Conservation (phyloP, 2,329 filamentous ascomycete genomes). For the Plectosphaerella sp. region DNA sequence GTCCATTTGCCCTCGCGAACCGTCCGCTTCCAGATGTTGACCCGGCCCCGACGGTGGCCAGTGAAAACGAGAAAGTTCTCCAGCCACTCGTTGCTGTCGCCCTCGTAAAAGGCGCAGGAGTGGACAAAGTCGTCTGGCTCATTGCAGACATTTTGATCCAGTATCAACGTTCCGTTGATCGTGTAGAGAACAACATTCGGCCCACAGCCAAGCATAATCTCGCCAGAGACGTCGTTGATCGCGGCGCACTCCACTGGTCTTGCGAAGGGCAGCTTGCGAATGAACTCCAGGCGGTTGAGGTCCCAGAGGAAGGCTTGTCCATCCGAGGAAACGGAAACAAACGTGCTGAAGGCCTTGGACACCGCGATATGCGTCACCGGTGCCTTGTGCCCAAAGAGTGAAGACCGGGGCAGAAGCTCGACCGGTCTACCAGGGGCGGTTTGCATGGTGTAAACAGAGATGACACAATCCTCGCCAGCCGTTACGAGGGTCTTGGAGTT, state of each 20-base stretch:
- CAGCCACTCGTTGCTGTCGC: slow-evolving; percentile 84
- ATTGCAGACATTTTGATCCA: slow-evolving; percentile 76
- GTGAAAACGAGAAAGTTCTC: slow-evolving; percentile 85
- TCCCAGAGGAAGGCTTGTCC: slow-evolving; percentile 91
- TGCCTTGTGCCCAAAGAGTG: slow-evolving; percentile 85
- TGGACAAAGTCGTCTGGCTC: slow-evolving; percentile 70
- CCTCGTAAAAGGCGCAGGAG: slow-evolving; percentile 89
- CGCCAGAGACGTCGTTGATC: slow-evolving; percentile 87
- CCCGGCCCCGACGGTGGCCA: slow-evolving; percentile 76
- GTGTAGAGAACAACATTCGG: slow-evolving; percentile 74
- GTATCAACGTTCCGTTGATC: slow-evolving; percentile 77
- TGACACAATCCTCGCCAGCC: slow-evolving; percentile 85
- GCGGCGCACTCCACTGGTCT: slow-evolving; percentile 66
- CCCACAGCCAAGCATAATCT: slow-evolving; percentile 80
- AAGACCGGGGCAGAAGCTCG: slow-evolving; percentile 73
- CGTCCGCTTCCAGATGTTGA: slow-evolving; percentile 69
- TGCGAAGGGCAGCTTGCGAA: slow-evolving; percentile 64
- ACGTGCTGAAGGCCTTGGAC: slow-evolving; percentile 81
- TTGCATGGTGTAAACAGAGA: slow-evolving; percentile 75
- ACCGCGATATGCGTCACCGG: slow-evolving; percentile 79
- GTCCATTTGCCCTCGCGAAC: slow-evolving; percentile 62
- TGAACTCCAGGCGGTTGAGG: slow-evolving; percentile 82
- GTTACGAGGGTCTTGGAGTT: slow-evolving; percentile 90
- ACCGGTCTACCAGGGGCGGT: slow-evolving; percentile 62
- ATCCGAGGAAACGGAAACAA: slow-evolving; percentile 78